Evolutionary conservation across 805 yeast species (phyloP), one percentile per base, ranked within the genome.

Genomic region (Pichia manshurica): DNA sequence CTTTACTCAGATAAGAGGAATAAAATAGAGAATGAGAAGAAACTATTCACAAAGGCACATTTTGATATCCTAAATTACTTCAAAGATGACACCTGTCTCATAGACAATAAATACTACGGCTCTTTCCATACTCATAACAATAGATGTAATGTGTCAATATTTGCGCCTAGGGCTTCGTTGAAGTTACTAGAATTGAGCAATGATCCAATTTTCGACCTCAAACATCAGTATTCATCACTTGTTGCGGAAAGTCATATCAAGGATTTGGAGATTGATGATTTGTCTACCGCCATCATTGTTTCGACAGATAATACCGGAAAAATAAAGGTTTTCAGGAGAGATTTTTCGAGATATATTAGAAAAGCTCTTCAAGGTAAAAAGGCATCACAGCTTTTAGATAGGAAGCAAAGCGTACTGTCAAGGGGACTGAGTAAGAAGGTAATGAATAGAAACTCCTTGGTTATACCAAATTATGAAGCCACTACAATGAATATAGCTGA

Each of bases 321-420:
- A 2, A 84, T 89, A 28, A 66, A 93, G 39, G 84, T 89, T 0
- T 86, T 85, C 61, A 72, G 97, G 58, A 83, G 87, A 48, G 97
- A 89, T 62, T 72, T 83, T 46, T 84, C 93, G 0, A 70, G 77
- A 44, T 56, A 59, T 10, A 64, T 70, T 13, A 58, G 82, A 47
- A 70, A 70, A 44, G 46, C 50, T 2, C 7, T 48, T 3, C 41
- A 42, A 4, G 37, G 45, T 32, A 61, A 53, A 40, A 61, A 56
- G 37, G 28, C 41, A 5, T 33, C 43, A 3, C 20, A 42, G 45
- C 37, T 48, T 2, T 19, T 48, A 13, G 51, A 45, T 20, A 41
- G 41, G 22, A 34, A 29, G 12, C 39, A 39, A 16, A 23, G 31
- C 25, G 19, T 25, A 2, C 37, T 28, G n/a, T 34, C 32, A 7